These are phyloP conservation scores for Solanum lycopersicoides DNA, from an alignment of 257 asterid genomes.

Conservation along the genomic window DNA sequence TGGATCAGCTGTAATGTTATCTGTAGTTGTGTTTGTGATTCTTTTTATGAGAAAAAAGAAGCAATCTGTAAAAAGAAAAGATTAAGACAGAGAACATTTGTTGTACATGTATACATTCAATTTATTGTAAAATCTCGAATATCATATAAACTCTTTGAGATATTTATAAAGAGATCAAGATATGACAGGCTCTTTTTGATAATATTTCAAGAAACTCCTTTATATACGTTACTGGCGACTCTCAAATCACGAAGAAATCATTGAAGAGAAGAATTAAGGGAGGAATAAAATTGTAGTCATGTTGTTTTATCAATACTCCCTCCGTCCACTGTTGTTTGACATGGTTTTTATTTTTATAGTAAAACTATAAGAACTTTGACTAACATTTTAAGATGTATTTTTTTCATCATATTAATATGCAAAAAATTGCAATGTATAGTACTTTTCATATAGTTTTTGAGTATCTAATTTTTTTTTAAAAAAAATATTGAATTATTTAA, in stretches of 20 bases:
- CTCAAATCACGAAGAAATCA: too few species aligned
- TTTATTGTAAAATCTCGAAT: neutral
- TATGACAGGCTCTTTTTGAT: neutral
- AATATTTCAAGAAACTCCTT: neutral
- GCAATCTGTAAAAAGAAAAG: conserved; percentile 9
- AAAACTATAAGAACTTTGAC: too few species aligned
- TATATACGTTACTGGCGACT: too few species aligned
- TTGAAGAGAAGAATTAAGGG: too few species aligned
- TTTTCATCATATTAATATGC: too few species aligned
- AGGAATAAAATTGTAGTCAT: neutral
- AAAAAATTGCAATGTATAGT: too few species aligned
- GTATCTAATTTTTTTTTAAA: too few species aligned
- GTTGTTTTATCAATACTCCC: neutral
- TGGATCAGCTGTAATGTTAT: conserved; percentile 68
- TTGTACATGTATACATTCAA: neutral
- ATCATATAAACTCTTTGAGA: neutral
- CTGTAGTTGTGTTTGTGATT: conserved; percentile 54
- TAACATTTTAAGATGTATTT: too few species aligned
- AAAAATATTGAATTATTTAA: too few species aligned
- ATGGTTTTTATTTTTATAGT: too few species aligned
- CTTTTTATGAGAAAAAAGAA: conserved; percentile 37
- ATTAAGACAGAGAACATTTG: neutral
- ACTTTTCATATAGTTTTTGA: too few species aligned
- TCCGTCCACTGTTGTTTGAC: too few species aligned
- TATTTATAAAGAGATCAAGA: neutral